Conservation (phyloP, 1,139 yeast genomes). For the Hanseniaspora sp. region DNA sequence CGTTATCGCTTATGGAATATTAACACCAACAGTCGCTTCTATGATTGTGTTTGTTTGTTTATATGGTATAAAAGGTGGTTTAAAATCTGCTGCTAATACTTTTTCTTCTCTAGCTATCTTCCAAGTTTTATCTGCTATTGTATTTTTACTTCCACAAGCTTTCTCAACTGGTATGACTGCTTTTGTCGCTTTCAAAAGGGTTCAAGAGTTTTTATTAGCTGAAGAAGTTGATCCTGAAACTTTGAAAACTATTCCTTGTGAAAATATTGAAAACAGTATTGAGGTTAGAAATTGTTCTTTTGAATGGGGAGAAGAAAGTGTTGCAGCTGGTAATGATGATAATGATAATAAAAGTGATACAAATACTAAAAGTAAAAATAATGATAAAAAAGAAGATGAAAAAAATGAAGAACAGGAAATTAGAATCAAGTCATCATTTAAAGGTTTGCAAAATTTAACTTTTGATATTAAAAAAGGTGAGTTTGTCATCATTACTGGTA, state of each 20-base stretch:
- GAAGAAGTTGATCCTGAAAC: slow-evolving; percentile 27
- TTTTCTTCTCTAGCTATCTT: slow-evolving; percentile 64
- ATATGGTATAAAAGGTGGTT: slow-evolving; percentile 34
- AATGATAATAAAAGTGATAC: slow-evolving; percentile 13
- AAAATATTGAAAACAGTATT: slow-evolving; percentile 34
- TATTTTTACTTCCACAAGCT: slow-evolving; percentile 47
- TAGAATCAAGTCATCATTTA: neutral
- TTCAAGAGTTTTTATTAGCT: slow-evolving; percentile 39
- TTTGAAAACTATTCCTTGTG: slow-evolving; percentile 20
- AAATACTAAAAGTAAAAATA: neutral
- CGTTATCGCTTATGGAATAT: slow-evolving; percentile 41
- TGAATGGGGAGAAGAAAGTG: slow-evolving; percentile 48
- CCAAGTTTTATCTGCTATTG: slow-evolving; percentile 53
- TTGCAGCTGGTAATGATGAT: slow-evolving; percentile 22
- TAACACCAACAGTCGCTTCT: slow-evolving; percentile 52
- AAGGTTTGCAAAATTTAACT: slow-evolving; percentile 27
- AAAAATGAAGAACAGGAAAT: slow-evolving; percentile 17
- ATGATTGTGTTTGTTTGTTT: slow-evolving; percentile 55
- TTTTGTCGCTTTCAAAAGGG: slow-evolving; percentile 43
- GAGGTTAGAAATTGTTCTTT: slow-evolving; percentile 42
- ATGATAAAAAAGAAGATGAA: neutral
- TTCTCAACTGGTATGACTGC: slow-evolving; percentile 44
- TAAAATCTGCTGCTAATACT: slow-evolving; percentile 38
- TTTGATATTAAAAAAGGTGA: slow-evolving; percentile 31
- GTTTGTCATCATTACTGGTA: slow-evolving; percentile 35